Base-by-base conservation (phyloP, 1,284 basidiomycete species). In the Farysia itapuensis region DNA sequence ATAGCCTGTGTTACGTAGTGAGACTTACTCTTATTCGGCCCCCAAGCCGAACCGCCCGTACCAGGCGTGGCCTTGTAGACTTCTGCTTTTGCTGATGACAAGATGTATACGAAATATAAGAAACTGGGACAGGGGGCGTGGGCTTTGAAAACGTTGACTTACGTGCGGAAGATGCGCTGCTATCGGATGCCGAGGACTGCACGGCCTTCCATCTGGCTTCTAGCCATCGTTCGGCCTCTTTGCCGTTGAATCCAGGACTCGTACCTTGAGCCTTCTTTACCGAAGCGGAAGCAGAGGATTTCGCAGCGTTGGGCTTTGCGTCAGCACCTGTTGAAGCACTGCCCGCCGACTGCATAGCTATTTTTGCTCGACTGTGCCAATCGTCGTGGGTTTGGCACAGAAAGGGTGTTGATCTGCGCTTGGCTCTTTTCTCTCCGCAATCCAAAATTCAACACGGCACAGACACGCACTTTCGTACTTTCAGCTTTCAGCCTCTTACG, bases 11-110 rank as follows among this genome's bases (percentile, higher is more conserved):
- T n/a, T n/a, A n/a, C n/a, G 11, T 9, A 28, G 9, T 8, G 11
- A 5, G 13, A 57, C 53, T 53, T 19, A 63, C 59, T 57, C 44
- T 58, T 63, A 40, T 63, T 63, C 1, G 59, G 44, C 5, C 53
- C 59, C 59, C 59, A 63, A 3, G 53, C 59, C 7, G 53, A 52
- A 5, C 53, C 59, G 18, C 35, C 39, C 14, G 42, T 29, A n/a
- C 49, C 53, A 9, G 59, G 28, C 29, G 59, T 39, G 22, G 59
- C 35, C 15, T 63, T 63, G 43, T 58, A 57, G 7, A 49, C 46
- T 36, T 63, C 53, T 8, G 59, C 40, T 20, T 46, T 40, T 23
- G 57, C 59, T 63, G 49, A n/a, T n/a, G n/a, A n/a, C n/a, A n/a
- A n/a, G n/a, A n/a, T n/a, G n/a, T n/a, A n/a, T n/a, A n/a, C n/a